These are phyloP conservation scores for Mucor mucedo DNA, from an alignment of 371 early-diverging fungal species.

Conservation along the genomic window DNA sequence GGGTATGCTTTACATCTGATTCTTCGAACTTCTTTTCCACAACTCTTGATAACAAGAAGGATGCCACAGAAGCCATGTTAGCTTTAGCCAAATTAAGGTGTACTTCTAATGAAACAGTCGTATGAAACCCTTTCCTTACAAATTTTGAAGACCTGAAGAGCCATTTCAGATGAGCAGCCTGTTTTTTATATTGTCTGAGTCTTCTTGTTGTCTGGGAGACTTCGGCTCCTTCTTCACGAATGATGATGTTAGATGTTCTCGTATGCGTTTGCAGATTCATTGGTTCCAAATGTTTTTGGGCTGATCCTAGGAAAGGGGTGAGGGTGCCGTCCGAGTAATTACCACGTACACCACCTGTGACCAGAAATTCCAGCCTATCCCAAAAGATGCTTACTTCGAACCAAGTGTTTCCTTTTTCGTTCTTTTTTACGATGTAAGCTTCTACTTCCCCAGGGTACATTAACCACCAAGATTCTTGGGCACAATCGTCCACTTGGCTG, in stretches of 20 bases:
- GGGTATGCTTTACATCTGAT: background rate
- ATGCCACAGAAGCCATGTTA: background rate
- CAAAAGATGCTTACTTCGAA: background rate
- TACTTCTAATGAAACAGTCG: background rate
- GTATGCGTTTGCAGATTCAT: background rate
- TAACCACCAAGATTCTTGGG: background rate
- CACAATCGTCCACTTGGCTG: background rate
- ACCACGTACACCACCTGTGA: background rate
- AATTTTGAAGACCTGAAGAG: background rate
- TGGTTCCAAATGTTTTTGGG: background rate
- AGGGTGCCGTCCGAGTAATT: background rate
- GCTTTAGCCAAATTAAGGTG: background rate
- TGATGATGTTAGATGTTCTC: background rate
- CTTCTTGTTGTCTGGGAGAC: background rate
- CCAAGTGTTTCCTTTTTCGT: background rate
- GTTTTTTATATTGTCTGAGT: background rate
- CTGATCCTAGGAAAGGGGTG: background rate
- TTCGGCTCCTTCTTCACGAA: background rate
- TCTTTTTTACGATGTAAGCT: background rate
- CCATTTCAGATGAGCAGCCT: background rate
- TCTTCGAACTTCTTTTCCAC: background rate
- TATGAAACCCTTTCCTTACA: background rate
- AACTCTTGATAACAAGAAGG: background rate
- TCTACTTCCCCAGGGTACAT: background rate
- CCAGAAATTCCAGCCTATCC: background rate